These are phyloP conservation scores for Protoeuglena noctilucae DNA, from an alignment of 139 green algal species.

Conservation along the genomic window DNA sequence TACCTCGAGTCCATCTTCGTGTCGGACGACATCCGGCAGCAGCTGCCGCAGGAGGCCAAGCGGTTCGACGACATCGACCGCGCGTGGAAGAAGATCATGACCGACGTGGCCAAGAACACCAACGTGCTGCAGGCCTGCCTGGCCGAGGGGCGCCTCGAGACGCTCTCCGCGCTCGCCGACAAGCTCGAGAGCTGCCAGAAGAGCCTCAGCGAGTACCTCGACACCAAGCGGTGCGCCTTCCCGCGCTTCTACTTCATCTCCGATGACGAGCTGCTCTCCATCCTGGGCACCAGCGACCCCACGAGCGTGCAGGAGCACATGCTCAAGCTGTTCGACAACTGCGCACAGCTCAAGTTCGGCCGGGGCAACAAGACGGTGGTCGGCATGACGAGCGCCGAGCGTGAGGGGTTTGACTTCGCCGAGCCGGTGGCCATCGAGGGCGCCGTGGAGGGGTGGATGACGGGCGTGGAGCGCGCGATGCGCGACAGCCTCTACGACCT, in stretches of 20 bases:
- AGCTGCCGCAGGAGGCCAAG: conserved; percentile 69
- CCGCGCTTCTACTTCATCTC: conserved; percentile 78
- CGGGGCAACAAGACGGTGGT: conserved; percentile 63
- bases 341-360: conserved; percentile 44
- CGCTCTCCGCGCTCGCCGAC: conserved; percentile 36
- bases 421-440: conserved; percentile 48
- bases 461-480: conserved; percentile 63
- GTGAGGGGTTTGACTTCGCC: conserved; percentile 63
- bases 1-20: conserved; percentile 76
- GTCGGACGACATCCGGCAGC: conserved; percentile 61
- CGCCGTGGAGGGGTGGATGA: conserved; percentile 73
- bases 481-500: conserved; percentile 45
- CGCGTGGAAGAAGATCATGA: conserved; percentile 61
- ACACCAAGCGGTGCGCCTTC: conserved; percentile 66
- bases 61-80: conserved; percentile 65
- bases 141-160: conserved; percentile 32
- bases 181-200: conserved; percentile 70
- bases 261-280: conserved; percentile 66
- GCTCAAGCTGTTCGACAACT: conserved; percentile 90
- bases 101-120: conserved; percentile 46
- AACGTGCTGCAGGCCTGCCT: conserved; percentile 58
- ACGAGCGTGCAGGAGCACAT: conserved; percentile 74
- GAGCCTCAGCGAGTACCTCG: conserved; percentile 58
- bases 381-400: conserved; percentile 65
- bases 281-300: conserved; percentile 58